A percentile compares a stretch with the other conserved stretches of the same genome.
Evolutionary conservation across 2,329 filamentous ascomycete genomes (phyloP).

Genomic region (Biscogniauxia mediterranea): DNA sequence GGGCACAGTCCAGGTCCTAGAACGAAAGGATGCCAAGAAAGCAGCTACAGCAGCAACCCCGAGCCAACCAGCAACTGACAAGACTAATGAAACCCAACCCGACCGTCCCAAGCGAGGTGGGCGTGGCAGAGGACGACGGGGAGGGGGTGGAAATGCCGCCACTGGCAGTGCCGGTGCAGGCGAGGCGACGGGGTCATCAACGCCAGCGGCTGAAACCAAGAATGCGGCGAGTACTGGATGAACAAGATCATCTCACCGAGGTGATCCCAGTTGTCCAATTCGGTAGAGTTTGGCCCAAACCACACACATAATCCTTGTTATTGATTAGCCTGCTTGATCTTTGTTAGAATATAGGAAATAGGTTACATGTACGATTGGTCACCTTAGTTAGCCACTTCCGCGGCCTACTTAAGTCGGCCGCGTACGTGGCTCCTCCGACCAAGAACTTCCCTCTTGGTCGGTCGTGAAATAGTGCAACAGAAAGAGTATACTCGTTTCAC

Average conservation of each 20-base stretch:
- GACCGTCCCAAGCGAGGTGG: slow-evolving; percentile 32
- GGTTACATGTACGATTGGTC: too few species aligned
- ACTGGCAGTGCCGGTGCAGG: slow-evolving; percentile 2
- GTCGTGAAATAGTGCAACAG: too few species aligned
- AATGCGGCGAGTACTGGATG: slow-evolving; percentile 15
- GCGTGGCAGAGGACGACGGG: slow-evolving; percentile 30
- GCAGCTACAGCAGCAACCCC: slow-evolving; percentile 11
- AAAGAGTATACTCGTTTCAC: too few species aligned
- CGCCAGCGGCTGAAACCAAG: slow-evolving; percentile 10
- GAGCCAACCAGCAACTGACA: slow-evolving; percentile 22
- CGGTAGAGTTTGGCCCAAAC: neutral
- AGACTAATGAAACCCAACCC: slow-evolving; percentile 22
- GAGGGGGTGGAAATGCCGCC: slow-evolving; percentile 22
- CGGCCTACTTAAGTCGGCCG: too few species aligned
- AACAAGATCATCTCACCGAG: slow-evolving; percentile 3
- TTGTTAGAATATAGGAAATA: too few species aligned
- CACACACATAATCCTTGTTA: neutral
- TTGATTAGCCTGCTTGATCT: neutral
- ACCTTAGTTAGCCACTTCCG: too few species aligned
- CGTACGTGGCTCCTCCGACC: too few species aligned
- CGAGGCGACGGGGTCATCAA: slow-evolving; percentile 11
- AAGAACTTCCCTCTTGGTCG: too few species aligned
- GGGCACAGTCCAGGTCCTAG: slow-evolving; percentile 81
- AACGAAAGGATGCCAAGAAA: slow-evolving; percentile 64
- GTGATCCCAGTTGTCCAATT: neutral